A percentile compares a stretch with the other conserved stretches of the same genome.
These are phyloP conservation scores for Suillus fuscotomentosus DNA, from an alignment of 768 basidiomycete genomes.

Conservation along the genomic window DNA sequence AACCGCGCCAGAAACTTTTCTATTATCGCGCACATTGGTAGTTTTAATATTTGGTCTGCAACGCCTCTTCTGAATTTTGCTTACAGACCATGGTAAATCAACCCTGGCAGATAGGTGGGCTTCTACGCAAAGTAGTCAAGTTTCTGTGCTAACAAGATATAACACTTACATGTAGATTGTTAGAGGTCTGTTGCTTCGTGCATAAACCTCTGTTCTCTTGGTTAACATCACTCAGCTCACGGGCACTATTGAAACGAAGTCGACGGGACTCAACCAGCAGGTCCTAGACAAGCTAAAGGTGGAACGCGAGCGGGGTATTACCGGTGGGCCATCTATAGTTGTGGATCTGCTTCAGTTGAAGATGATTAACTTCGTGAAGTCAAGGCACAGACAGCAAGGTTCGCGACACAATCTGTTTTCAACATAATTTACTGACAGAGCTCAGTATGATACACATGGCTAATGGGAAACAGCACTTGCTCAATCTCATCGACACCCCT, in stretches of 20 bases:
- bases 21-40: constrained; percentile 95
- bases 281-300: constrained; percentile 95
- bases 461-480: constrained; percentile 58
- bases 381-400: constrained; percentile 95
- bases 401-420: background rate
- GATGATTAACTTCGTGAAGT: constrained; percentile 43
- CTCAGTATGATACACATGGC: constrained; percentile 75
- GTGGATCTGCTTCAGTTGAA: background rate
- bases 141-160: constrained; percentile 3
- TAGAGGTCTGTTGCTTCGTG: constrained; percentile 52
- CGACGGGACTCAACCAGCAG: constrained; percentile 72
- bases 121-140: background rate
- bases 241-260: constrained; percentile 73
- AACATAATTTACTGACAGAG: constrained; percentile 8
- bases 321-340: constrained; percentile 48
- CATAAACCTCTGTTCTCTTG: background rate
- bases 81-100: constrained; percentile 91
- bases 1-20: constrained; percentile 73
- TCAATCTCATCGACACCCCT: constrained; percentile 97
- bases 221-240: constrained; percentile 60
- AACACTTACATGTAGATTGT: constrained; percentile 45
- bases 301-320: constrained; percentile 95
- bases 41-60: background rate
- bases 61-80: constrained; percentile 8
- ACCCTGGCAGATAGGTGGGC: constrained; percentile 84